Base-by-base conservation (phyloP, 2,329 filamentous ascomycete species). In the Fusarium brevicatenulatum region DNA sequence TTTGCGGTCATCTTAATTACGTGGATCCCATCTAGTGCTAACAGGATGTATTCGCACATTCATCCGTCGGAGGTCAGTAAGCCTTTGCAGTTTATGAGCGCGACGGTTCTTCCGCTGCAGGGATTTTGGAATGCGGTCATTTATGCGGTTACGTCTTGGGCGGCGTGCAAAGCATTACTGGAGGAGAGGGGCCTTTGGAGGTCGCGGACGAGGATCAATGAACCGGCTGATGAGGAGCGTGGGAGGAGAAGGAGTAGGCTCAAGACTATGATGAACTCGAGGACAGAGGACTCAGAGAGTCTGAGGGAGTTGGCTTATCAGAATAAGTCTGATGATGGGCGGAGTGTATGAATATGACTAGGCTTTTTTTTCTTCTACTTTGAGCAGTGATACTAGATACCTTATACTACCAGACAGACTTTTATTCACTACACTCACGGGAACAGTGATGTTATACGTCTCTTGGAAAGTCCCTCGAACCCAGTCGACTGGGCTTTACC, bases 41-140 rank as follows among this genome's bases (percentile, higher is more conserved):
- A 66, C 7, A 6, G 63, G 2, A 57, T 66, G 63, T 65, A 66
- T 7, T 66, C 63, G 0, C 60, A 43, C 28, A 66, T 66, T 5
- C 49, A 66, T 0, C 63, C 63, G 0, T n/a, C 46, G 0, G 3
- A 43, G 7, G 60, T 66, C 0, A 66, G 63, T 15, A 66, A 66
- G 9, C 49, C 63, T 9, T 25, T 66, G 9, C 63, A 66, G 4
- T 66, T 66, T 0, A 66, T 66, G 63, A 66, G 63, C 7, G 63
- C 63, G 0, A 65, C 63, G 1, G 63, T 65, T 0, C 63, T 66
- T 2, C 63, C 63, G 1, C 42, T 66, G 0, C 63, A 66, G 5
- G 63, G 63, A 0, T 65, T 66, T 9, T 66, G 63, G 63, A 65
- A 65, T 1, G 49, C 63, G 4, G 60, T 66, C 0, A 57, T 66